Conservation (phyloP, 2,329 filamentous ascomycete species). For the Aureobasidium sp. region DNA sequence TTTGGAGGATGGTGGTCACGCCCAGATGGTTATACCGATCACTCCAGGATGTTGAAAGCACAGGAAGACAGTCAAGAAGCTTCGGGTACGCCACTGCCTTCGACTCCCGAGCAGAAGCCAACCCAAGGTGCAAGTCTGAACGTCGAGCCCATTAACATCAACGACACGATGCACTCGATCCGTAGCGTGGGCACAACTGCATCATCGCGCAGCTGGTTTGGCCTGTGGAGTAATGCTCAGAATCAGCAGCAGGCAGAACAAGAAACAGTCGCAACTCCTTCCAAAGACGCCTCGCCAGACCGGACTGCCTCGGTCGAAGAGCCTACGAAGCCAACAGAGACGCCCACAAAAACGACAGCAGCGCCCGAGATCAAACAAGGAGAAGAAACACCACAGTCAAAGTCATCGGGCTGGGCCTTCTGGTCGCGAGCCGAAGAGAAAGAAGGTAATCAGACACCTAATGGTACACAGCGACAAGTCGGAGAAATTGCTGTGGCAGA, state of each 20-base stretch:
- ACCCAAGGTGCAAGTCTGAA: background rate
- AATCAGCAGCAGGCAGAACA: conserved; percentile 40
- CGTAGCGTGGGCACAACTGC: conserved; percentile 12
- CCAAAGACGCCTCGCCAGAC: conserved; percentile 19
- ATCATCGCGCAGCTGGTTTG: conserved; percentile 50
- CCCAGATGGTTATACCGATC: conserved; percentile 49
- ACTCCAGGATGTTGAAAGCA: conserved; percentile 40
- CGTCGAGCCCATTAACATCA: conserved; percentile 11
- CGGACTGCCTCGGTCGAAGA: conserved; percentile 24
- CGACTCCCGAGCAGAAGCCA: conserved; percentile 30
- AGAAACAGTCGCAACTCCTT: conserved; percentile 14
- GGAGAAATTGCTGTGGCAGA: conserved; percentile 56
- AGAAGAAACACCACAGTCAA: conserved; percentile 33
- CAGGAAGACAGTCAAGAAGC: conserved; percentile 38
- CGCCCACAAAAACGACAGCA: conserved; percentile 19
- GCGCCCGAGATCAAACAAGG: background rate
- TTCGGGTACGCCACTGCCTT: conserved; percentile 45
- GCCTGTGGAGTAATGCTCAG: conserved; percentile 54
- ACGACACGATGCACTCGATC: conserved; percentile 10
- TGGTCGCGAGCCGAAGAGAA: conserved; percentile 70
- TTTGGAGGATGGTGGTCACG: conserved; percentile 58
- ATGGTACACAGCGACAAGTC: conserved; percentile 61
- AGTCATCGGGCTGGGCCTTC: conserved; percentile 78
- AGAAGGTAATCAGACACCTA: conserved; percentile 53
- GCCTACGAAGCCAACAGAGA: conserved; percentile 15